phyloP scores from a whole-genome alignment of 768 basidiomycete species.

The Tricholoma flavovirens region DNA sequence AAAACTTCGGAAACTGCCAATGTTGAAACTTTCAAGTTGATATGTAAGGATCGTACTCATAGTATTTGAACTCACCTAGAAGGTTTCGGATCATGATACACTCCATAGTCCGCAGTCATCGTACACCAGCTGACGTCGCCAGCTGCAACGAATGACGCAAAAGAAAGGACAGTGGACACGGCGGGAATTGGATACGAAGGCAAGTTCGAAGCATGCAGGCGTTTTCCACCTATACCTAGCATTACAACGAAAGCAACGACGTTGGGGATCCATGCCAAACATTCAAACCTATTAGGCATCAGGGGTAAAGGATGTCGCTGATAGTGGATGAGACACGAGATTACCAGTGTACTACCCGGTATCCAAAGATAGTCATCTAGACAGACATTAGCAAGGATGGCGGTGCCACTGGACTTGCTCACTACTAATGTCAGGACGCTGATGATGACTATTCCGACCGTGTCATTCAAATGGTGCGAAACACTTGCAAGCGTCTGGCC shows the following conservation, averaged over 20 bases:
- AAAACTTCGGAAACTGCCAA: conserved; percentile 49
- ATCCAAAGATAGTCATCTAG: conserved; percentile 58
- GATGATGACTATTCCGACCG: conserved; percentile 36
- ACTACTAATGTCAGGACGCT: conserved; percentile 33
- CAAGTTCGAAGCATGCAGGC: conserved; percentile 30
- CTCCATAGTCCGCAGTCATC: conserved; percentile 39
- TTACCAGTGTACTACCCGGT: conserved; percentile 57
- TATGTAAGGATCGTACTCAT: neutral
- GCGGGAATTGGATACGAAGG: conserved; percentile 20
- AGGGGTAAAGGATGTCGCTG: neutral
- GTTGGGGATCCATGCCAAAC: conserved; percentile 63
- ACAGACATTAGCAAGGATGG: neutral
- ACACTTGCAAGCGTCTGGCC: conserved; percentile 61
- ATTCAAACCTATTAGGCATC: conserved; percentile 37
- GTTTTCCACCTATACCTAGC: conserved; percentile 58
- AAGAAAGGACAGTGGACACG: conserved; percentile 28
- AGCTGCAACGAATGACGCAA: conserved; percentile 33
- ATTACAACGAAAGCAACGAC: conserved; percentile 57
- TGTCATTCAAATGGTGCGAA: conserved; percentile 32
- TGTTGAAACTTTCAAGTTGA: neutral
- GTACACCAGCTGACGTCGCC: conserved; percentile 37
- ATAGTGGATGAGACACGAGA: neutral
- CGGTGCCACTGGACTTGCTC: conserved; percentile 7
- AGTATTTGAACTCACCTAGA: conserved; percentile 22
- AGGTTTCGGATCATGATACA: conserved; percentile 31